Evolutionary conservation across 495 filamentous ascomycete species (phyloP).

Genomic region (Alectoria sarmentosa): DNA sequence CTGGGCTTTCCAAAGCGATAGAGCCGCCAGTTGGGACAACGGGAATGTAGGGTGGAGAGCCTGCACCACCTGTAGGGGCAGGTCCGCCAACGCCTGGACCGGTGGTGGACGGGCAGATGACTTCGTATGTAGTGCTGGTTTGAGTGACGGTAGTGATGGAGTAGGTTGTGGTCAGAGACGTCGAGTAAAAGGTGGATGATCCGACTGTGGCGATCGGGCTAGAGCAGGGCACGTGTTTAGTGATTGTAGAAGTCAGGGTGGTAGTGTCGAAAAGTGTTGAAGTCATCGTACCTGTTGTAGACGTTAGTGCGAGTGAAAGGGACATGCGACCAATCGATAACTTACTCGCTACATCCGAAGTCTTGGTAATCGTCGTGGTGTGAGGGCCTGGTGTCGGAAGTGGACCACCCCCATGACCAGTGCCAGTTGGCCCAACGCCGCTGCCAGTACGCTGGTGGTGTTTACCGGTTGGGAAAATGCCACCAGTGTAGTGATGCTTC

Average conservation of each 20-base stretch:
- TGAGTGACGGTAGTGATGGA: constrained; percentile 26
- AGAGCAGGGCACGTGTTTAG: constrained; percentile 32
- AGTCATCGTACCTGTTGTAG: constrained; percentile 12
- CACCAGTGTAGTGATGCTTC: neutral
- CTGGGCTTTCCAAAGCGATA: neutral
- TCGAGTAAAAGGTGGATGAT: constrained; percentile 29
- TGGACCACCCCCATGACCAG: constrained; percentile 8
- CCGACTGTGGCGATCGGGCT: constrained; percentile 29
- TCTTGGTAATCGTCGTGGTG: constrained; percentile 14
- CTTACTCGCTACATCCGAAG: constrained; percentile 8
- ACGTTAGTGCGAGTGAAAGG: neutral
- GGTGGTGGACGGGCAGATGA: constrained; percentile 23
- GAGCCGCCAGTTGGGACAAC: neutral
- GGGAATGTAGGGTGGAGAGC: neutral
- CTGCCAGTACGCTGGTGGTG: neutral
- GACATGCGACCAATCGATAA: neutral
- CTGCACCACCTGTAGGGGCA: neutral
- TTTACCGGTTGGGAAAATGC: neutral
- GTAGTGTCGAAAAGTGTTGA: constrained; percentile 12
- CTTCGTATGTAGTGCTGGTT: constrained; percentile 20
- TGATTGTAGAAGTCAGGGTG: constrained; percentile 22
- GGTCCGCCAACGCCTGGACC: constrained; percentile 16
- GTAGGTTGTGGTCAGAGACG: constrained; percentile 29
- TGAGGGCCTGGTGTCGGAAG: neutral
- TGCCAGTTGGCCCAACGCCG: constrained; percentile 11